Evolutionary conservation across 2,329 filamentous ascomycete genomes (phyloP), one percentile per base, ranked within the genome.

Genomic region (Sclerotinia borealis): DNA sequence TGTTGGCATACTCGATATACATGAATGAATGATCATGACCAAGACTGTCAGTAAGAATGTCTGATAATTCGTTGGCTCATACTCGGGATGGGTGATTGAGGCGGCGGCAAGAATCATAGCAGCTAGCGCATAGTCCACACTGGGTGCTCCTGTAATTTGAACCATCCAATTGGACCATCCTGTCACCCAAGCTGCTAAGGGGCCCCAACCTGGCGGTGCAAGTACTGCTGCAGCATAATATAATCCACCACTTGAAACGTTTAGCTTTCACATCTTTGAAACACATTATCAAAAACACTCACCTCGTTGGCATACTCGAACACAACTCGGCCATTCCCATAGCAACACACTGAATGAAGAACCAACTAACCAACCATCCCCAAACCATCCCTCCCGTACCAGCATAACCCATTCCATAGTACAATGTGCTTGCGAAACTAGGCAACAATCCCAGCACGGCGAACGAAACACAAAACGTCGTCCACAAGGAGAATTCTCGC

Each of bases 221-320:
- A 92, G 80, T 0, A 91, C 88, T 4, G 88, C 88, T 22, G 87
- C 78, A 19, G 88, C 88, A 73, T 92, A 92, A 75, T 92, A 92
- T 17, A 92, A 77, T 31, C 88, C 88, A 61, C 88, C 88, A 69
- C 81, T 78, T 48, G 58, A 25, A 62, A 17, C 22, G n/a, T 39
- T 62, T 15, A 62, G 60, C 60, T 5, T 47, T 62, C 37, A 25
- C 8, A 19, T 25, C 6, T 41, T 31, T 36, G 9, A 48, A 48
- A 58, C 29, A 39, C 36, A 11, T 41, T 25, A 49, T 37, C 29
- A 27, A 50, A 36, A 49, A 17, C 29, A 65, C 69, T 59, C 72
- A 80, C 74, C 81, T 85, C 2, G 88, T 90, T 4, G 88, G 88
- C 87, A 91, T 90, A 50, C 85, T 85, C 3, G 84, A 88, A 70